Conservation (phyloP, 306 rosid genomes). For the Citrullus mucosospermus region DNA sequence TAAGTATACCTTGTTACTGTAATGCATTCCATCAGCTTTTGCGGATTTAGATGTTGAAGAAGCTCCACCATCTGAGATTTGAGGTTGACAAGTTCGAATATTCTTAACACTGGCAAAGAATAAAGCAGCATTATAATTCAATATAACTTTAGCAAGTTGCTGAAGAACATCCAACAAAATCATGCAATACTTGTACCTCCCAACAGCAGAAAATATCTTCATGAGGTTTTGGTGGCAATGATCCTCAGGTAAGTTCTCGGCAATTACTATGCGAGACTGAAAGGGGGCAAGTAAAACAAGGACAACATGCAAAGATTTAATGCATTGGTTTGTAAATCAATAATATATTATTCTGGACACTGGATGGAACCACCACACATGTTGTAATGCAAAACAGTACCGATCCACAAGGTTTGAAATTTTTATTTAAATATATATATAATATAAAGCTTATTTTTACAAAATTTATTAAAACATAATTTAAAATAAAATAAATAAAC, state of each 20-base stretch:
- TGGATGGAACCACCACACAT: not conserved
- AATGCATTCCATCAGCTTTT: conserved; percentile 64
- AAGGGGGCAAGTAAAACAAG: conserved; percentile 12
- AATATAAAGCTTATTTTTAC: not conserved
- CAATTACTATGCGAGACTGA: conserved; percentile 85
- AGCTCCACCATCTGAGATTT: conserved; percentile 50
- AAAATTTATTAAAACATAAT: not conserved
- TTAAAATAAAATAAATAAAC: not conserved
- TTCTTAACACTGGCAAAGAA: conserved; percentile 69
- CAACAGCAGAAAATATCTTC: conserved; percentile 85
- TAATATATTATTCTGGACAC: not conserved
- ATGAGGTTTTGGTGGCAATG: conserved; percentile 98
- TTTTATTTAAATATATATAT: not conserved
- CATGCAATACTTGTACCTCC: conserved; percentile 47
- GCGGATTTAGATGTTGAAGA: conserved; percentile 57
- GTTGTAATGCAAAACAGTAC: not conserved
- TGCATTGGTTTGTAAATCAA: not conserved
- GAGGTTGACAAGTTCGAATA: conserved; percentile 96
- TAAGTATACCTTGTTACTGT: conserved; percentile 59
- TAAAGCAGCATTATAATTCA: conserved; percentile 2
- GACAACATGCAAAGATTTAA: conserved; percentile 1
- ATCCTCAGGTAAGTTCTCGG: conserved; percentile 97
- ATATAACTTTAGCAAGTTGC: not conserved
- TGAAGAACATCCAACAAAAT: not conserved
- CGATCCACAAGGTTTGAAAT: not conserved